Evolutionary conservation across 306 rosid genomes (phyloP).

Genomic region (Senna siamea): DNA sequence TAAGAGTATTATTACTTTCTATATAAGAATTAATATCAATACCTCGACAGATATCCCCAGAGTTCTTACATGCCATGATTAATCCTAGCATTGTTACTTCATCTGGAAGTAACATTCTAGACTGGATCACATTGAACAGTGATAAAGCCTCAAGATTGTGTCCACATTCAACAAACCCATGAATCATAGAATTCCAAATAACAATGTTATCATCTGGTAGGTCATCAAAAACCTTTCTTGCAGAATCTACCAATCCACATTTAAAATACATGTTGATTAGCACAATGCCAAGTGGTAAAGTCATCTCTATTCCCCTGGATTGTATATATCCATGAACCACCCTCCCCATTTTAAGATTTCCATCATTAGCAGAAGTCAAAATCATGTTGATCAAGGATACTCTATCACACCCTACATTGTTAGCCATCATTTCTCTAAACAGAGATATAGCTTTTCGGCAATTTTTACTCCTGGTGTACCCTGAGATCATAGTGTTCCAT

Average conservation of each 20-base stretch:
- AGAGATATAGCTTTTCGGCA: background rate
- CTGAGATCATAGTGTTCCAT: conserved; percentile 16
- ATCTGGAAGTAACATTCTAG: conserved; percentile 17
- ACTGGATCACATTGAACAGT: background rate
- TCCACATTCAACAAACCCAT: conserved; percentile 19
- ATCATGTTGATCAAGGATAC: conserved; percentile 18
- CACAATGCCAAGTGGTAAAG: conserved; percentile 1
- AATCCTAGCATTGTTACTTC: conserved; percentile 23
- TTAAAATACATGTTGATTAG: conserved; percentile 20
- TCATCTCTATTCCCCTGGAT: conserved; percentile 1
- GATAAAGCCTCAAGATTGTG: conserved; percentile 10
- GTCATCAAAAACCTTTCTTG: background rate
- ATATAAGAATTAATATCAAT: conserved; percentile 6
- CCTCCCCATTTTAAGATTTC: conserved; percentile 15
- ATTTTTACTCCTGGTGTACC: background rate
- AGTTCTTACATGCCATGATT: conserved; percentile 21
- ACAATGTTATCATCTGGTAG: conserved; percentile 4
- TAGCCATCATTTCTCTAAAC: conserved; percentile 17
- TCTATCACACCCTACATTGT: conserved; percentile 6
- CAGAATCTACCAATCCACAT: conserved; percentile 15
- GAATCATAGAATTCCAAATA: conserved; percentile 20
- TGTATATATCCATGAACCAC: conserved; percentile 4
- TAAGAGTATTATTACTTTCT: background rate
- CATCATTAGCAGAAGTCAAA: conserved; percentile 1
- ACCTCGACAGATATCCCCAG: background rate